Conservation (phyloP, 2,329 filamentous ascomycete species). For the Claviceps africana region DNA sequence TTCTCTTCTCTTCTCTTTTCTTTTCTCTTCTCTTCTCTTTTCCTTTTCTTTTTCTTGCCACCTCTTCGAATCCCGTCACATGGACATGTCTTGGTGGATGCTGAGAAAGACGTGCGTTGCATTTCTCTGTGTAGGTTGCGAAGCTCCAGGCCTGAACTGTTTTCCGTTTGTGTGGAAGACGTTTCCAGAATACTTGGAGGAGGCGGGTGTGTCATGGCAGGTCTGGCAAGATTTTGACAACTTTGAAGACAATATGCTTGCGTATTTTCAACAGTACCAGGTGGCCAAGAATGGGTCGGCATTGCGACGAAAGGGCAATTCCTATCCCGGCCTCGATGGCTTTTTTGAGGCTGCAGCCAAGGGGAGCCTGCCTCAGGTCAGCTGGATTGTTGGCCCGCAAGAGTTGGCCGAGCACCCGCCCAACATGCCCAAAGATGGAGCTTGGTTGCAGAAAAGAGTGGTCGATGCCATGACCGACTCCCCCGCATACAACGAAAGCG, state of each 20-base stretch:
- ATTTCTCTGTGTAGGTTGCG: constrained; percentile 18
- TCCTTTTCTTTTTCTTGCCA: too few species aligned
- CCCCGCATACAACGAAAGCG: constrained; percentile 32
- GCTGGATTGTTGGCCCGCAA: constrained; percentile 37
- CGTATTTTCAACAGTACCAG: constrained; percentile 20
- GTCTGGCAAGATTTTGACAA: constrained; percentile 34
- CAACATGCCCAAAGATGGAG: constrained; percentile 37
- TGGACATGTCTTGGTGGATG: neutral
- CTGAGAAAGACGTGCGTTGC: neutral
- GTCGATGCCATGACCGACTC: constrained; percentile 35
- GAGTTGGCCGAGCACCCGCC: constrained; percentile 32
- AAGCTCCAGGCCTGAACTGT: constrained; percentile 28
- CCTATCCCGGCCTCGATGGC: constrained; percentile 29
- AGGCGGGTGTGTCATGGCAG: constrained; percentile 34
- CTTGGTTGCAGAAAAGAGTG: constrained; percentile 39
- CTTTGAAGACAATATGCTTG: constrained; percentile 38
- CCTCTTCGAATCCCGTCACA: neutral
- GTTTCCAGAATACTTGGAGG: constrained; percentile 31
- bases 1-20: too few species aligned
- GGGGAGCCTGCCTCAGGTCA: constrained; percentile 35
- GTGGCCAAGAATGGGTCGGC: constrained; percentile 6
- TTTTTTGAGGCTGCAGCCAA: constrained; percentile 35
- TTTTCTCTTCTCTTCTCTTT: too few species aligned
- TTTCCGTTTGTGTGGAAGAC: constrained; percentile 39
- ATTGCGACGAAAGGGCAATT: constrained; percentile 15